Conservation (phyloP, 2,329 filamentous ascomycete species). For the Thielaviopsis musarum region DNA sequence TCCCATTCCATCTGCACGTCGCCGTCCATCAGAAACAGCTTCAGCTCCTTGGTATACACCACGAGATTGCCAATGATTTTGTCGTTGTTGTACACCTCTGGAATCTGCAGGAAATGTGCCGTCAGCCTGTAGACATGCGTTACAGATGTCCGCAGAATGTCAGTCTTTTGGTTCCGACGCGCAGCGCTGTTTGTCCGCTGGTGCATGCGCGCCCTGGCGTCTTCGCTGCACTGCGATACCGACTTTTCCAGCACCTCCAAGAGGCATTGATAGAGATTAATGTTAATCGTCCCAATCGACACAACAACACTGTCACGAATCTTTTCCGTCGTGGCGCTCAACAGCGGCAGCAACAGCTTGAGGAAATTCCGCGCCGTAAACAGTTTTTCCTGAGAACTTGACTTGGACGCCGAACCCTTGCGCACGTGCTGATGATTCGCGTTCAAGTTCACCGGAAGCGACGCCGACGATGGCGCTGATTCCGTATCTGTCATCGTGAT, state of each 20-base stretch:
- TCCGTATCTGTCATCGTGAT: slow-evolving; percentile 82
- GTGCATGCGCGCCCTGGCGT: slow-evolving; percentile 73
- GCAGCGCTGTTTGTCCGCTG: slow-evolving; percentile 72
- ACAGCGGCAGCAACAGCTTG: slow-evolving; percentile 73
- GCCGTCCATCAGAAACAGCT: slow-evolving; percentile 84
- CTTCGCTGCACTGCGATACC: slow-evolving; percentile 72
- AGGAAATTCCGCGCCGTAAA: slow-evolving; percentile 80
- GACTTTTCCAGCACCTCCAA: slow-evolving; percentile 81
- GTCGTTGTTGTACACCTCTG: slow-evolving; percentile 67
- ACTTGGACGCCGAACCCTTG: slow-evolving; percentile 55
- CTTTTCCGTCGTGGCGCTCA: slow-evolving; percentile 62
- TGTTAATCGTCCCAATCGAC: slow-evolving; percentile 86
- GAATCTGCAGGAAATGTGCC: slow-evolving; percentile 67
- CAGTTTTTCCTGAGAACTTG: slow-evolving; percentile 55
- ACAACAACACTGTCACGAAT: slow-evolving; percentile 82
- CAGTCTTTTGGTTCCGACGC: slow-evolving; percentile 65
- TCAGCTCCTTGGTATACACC: slow-evolving; percentile 77
- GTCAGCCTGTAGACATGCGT: slow-evolving; percentile 94
- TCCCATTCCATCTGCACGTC: slow-evolving; percentile 92
- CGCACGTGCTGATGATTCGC: slow-evolving; percentile 51
- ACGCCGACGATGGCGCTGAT: slow-evolving; percentile 30
- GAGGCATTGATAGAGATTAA: slow-evolving; percentile 79
- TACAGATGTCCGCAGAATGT: slow-evolving; percentile 79
- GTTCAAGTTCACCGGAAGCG: slow-evolving; percentile 13
- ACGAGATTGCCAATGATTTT: slow-evolving; percentile 84